Evolutionary conservation across 495 filamentous ascomycete genomes (phyloP).

Genomic region (Aspergillus sclerotiicarbonarius): DNA sequence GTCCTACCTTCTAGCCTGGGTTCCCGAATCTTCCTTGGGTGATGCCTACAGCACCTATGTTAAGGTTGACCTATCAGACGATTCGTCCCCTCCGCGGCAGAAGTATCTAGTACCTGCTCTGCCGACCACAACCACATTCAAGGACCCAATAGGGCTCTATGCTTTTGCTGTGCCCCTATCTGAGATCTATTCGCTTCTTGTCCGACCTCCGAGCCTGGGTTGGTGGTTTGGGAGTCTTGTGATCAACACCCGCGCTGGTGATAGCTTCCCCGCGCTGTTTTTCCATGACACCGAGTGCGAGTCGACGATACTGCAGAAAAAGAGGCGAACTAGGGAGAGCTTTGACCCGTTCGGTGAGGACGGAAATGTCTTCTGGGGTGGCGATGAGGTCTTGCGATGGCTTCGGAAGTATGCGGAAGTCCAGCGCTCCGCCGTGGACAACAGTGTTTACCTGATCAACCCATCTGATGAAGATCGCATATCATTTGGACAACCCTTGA

Average conservation of each 20-base stretch:
- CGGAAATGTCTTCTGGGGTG: slow-evolving; percentile 92
- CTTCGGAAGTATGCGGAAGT: slow-evolving; percentile 77
- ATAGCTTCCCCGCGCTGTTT: slow-evolving; percentile 92
- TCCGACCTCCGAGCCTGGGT: slow-evolving; percentile 87
- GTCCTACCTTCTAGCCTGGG: slow-evolving; percentile 86
- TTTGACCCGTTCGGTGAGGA: slow-evolving; percentile 89
- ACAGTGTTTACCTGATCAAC: slow-evolving; percentile 86
- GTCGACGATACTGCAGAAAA: slow-evolving; percentile 90
- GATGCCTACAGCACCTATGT: slow-evolving; percentile 86
- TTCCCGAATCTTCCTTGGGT: slow-evolving; percentile 86
- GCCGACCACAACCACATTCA: slow-evolving; percentile 69
- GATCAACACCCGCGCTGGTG: slow-evolving; percentile 84
- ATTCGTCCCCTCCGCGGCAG: slow-evolving; percentile 75
- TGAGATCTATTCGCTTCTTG: slow-evolving; percentile 84
- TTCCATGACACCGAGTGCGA: slow-evolving; percentile 98
- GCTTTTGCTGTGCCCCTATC: slow-evolving; percentile 89
- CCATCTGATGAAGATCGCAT: slow-evolving; percentile 79
- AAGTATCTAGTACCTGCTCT: slow-evolving; percentile 90
- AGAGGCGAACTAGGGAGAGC: slow-evolving; percentile 72
- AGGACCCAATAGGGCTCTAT: slow-evolving; percentile 74
- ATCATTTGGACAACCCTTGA: slow-evolving; percentile 63
- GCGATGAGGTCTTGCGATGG: slow-evolving; percentile 94
- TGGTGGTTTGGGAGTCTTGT: slow-evolving; percentile 98
- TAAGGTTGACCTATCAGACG: slow-evolving; percentile 87
- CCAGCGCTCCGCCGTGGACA: slow-evolving; percentile 78